Evolutionary conservation across 371 early-diverging fungal genomes (phyloP), one percentile per base, ranked within the genome.

Genomic region (Haplosporangium sp.): DNA sequence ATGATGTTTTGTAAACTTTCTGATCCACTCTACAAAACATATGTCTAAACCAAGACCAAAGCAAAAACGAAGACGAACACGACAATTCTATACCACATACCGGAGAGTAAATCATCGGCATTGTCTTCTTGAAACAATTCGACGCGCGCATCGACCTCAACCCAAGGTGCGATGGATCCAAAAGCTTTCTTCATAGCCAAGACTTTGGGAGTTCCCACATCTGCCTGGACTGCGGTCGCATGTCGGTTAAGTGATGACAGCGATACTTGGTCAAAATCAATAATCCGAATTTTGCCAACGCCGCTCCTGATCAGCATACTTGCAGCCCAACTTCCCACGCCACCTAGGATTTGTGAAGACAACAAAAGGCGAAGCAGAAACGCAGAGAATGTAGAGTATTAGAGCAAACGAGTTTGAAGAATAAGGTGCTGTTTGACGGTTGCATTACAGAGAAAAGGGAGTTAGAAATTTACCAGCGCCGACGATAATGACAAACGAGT

Each of bases 181-280:
- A 96, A 89, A 63, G 91, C 92, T 50, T 84, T 84, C 64, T 87
- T 83, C 74, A 98, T 87, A 38, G 93, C 90, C 9, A 80, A 74
- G 0, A 94, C 95, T 82, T 98, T 98, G 53, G 96, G 89, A 1
- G 87, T 93, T 1, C 98, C 98, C 5, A 98, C 96, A 70, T 95
- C 96, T 5, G 87, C 88, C 16, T 91, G 87, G 0, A 90, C 91
- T 6, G 98, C 98, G 1, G 95, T 95, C 0, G 97, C 96, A 67
- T 98, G 97, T 51, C 98, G 87, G 77, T 97, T 97, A 58, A 98
- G 83, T 38, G 91, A 91, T 47, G 94, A 94, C 18, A 96, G 83
- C 2, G 97, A 93, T 14, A 98, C 96, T 81, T 96, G 96, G 81
- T 97, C 98, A 81, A 98, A 98, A 69, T 98, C 98, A 55, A 98